Conservation (phyloP, 495 filamentous ascomycete species). For the Annulohypoxylon moriforme region DNA sequence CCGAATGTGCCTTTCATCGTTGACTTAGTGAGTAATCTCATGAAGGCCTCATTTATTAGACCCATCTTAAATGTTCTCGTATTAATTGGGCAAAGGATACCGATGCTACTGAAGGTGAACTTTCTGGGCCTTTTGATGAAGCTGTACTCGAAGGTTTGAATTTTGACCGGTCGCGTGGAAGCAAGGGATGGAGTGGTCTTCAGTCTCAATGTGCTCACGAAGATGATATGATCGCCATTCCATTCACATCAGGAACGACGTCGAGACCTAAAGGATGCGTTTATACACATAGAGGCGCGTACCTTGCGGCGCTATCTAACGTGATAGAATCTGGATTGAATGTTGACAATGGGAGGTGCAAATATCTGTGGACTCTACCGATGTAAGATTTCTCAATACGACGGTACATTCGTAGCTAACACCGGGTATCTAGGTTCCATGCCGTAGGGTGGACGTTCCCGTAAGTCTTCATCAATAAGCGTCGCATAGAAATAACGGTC, state of each 20-base stretch:
- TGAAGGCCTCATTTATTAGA: not conserved
- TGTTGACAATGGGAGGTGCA: conserved; percentile 70
- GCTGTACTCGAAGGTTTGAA: conserved; percentile 83
- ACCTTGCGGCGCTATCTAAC: conserved; percentile 86
- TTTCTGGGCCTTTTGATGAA: conserved; percentile 83
- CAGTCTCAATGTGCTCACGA: conserved; percentile 75
- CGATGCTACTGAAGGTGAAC: conserved; percentile 77
- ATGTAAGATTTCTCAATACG: conserved; percentile 63
- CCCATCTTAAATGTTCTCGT: not conserved
- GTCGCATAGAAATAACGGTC: conserved; percentile 36
- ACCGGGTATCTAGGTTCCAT: conserved; percentile 76
- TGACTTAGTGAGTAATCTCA: conserved; percentile 61
- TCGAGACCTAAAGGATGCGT: conserved; percentile 93
- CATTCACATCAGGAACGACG: conserved; percentile 94
- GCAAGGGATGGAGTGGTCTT: conserved; percentile 81
- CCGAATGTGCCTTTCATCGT: conserved; percentile 76
- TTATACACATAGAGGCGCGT: conserved; percentile 87
- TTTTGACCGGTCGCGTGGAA: conserved; percentile 70
- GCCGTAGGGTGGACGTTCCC: conserved; percentile 90
- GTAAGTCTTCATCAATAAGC: conserved; percentile 14
- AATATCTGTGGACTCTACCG: conserved; percentile 91
- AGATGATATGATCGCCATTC: conserved; percentile 79
- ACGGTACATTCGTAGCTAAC: conserved; percentile 26
- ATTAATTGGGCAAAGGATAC: conserved; percentile 69
- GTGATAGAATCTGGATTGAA: conserved; percentile 90